Conservation (phyloP, 768 basidiomycete species). For the Boletus pseudopeckii region DNA sequence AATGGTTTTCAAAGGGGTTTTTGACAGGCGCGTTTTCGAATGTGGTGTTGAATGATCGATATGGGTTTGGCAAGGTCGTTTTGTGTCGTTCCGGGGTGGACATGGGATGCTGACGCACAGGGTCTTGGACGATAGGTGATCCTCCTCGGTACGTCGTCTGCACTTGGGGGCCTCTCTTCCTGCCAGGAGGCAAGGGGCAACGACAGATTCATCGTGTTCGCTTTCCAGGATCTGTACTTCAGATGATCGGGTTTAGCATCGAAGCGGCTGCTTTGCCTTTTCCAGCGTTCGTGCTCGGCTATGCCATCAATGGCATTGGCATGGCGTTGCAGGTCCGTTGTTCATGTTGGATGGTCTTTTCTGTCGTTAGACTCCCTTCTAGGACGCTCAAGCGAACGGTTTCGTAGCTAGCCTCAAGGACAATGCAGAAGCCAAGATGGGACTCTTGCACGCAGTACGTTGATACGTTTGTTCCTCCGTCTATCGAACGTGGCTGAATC, state of each 20-base stretch:
- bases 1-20: slow-evolving; percentile 25
- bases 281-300: slow-evolving; percentile 42
- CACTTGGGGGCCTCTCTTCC: no score
- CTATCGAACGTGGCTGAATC: not conserved
- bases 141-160: slow-evolving; percentile 21
- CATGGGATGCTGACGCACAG: not conserved
- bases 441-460: slow-evolving; percentile 38
- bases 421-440: slow-evolving; percentile 40
- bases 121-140: slow-evolving; percentile 18
- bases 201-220: not conserved
- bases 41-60: slow-evolving; percentile 25
- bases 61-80: slow-evolving; percentile 35
- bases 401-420: slow-evolving; percentile 41
- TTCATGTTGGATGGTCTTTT: not conserved
- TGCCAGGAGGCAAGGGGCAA: not conserved
- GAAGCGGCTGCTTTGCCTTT: slow-evolving; percentile 44
- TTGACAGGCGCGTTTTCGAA: slow-evolving; percentile 33
- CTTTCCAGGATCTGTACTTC: slow-evolving; percentile 25
- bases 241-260: slow-evolving; percentile 33
- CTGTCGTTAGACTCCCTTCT: not conserved
- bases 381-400: slow-evolving; percentile 50
- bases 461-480: slow-evolving; percentile 27
- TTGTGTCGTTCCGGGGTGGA: not conserved
- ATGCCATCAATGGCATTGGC: slow-evolving; percentile 42
- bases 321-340: slow-evolving; percentile 43